These are phyloP conservation scores for Colletotrichum salicis DNA, from an alignment of 2,329 filamentous ascomycete species.

Conservation along the genomic window DNA sequence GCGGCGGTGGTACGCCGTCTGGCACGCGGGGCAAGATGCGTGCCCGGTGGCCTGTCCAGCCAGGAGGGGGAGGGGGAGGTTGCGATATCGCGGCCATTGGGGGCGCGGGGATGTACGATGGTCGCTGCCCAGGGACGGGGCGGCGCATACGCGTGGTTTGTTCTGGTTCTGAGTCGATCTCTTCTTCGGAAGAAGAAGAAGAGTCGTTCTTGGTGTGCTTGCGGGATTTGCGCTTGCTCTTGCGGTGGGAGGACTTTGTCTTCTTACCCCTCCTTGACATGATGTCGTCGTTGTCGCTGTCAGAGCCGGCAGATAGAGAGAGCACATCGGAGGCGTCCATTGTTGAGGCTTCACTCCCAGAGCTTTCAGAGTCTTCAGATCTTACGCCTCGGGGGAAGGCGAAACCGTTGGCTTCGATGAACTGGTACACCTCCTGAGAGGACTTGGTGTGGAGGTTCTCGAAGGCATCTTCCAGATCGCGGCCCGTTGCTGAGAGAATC, in stretches of 20 bases:
- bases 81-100: constrained; percentile 11
- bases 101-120: constrained; percentile 40
- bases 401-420: constrained; percentile 48
- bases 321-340: constrained; percentile 22
- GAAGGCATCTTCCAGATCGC: constrained; percentile 46
- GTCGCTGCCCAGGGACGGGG: neutral
- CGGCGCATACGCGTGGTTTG: constrained; percentile 39
- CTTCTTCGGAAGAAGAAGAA: neutral
- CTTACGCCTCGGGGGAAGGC: constrained; percentile 36
- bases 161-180: constrained; percentile 31
- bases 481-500: constrained; percentile 46
- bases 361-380: constrained; percentile 21
- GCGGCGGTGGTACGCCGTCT: neutral
- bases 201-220: constrained; percentile 3
- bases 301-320: constrained; percentile 16
- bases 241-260: constrained; percentile 10
- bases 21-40: constrained; percentile 33
- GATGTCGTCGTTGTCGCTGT: constrained; percentile 17
- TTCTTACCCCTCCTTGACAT: constrained; percentile 9
- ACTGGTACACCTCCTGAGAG: constrained; percentile 47
- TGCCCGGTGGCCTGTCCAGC: constrained; percentile 22
- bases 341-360: constrained; percentile 26
- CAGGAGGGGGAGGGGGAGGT: constrained; percentile 25
- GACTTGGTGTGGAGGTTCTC: constrained; percentile 50
- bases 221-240: constrained; percentile 22